These are phyloP conservation scores for Citrullus mucosospermus DNA, from an alignment of 306 rosid species.

Conservation along the genomic window DNA sequence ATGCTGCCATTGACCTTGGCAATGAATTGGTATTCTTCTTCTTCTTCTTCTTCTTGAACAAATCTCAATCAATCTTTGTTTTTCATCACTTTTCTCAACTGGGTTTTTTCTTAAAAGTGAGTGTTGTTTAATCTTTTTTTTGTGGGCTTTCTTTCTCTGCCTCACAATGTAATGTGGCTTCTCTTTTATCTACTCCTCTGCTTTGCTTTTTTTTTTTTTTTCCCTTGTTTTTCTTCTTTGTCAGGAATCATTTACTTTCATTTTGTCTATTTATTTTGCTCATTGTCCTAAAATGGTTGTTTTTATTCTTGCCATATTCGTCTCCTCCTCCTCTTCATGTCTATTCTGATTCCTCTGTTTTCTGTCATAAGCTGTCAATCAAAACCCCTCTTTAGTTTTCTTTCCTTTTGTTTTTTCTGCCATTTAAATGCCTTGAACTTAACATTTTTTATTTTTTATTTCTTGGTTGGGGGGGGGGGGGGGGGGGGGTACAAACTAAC, in stretches of 20 bases:
- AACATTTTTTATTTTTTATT: neutral
- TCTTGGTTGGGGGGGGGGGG: neutral
- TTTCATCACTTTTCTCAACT: neutral
- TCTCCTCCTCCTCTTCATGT: neutral
- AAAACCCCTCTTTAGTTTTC: neutral
- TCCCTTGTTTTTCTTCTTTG: neutral
- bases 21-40: slow-evolving; percentile 64
- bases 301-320: neutral
- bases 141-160: neutral
- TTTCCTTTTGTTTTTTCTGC: neutral
- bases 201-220: neutral
- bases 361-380: slow-evolving; percentile 2
- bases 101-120: neutral
- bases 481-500: neutral
- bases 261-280: neutral
- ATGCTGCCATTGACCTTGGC: slow-evolving; percentile 95
- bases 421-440: neutral
- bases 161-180: neutral
- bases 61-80: neutral
- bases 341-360: neutral
- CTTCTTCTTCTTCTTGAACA: neutral
- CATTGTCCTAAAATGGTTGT: neutral
- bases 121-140: neutral
- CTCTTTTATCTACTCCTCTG: neutral
- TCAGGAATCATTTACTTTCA: neutral